Evolutionary conservation across 2,329 filamentous ascomycete species (phyloP).

Genomic region (Diaporthe ampelina): DNA sequence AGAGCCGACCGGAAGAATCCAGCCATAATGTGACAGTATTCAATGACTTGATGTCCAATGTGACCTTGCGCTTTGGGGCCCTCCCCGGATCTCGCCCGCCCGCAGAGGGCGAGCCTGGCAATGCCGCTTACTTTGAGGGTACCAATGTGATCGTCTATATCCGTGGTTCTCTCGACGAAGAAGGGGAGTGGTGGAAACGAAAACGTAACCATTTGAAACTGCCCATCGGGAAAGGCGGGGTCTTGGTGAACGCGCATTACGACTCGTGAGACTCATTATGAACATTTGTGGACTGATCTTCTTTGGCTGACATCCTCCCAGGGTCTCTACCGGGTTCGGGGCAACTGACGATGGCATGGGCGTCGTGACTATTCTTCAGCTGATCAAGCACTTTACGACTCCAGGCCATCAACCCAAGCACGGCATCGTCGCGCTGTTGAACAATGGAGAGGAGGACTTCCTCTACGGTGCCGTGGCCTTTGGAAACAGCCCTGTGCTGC

Average conservation of each 20-base stretch:
- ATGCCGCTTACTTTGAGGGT: constrained; percentile 87
- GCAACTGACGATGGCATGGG: constrained; percentile 96
- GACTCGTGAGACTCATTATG: constrained; percentile 68
- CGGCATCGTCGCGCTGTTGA: constrained; percentile 87
- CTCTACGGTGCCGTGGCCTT: constrained; percentile 90
- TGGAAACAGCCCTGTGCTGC: constrained; percentile 83
- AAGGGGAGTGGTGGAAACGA: constrained; percentile 79
- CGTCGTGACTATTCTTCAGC: constrained; percentile 86
- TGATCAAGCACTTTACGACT: constrained; percentile 88
- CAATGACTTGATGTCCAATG: constrained; percentile 83
- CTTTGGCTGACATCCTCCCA: constrained; percentile 32
- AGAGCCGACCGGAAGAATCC: constrained; percentile 17
- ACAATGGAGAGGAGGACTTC: constrained; percentile 96
- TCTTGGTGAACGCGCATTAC: constrained; percentile 95
- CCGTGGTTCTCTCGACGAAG: constrained; percentile 81
- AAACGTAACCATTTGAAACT: constrained; percentile 56
- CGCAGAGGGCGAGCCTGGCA: constrained; percentile 48
- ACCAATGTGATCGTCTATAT: constrained; percentile 95
- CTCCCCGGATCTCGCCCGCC: constrained; percentile 60
- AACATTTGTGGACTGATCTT: background rate
- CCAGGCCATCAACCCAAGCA: constrained; percentile 79
- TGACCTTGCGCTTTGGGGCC: constrained; percentile 63
- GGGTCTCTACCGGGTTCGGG: constrained; percentile 89
- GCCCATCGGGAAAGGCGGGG: constrained; percentile 76
- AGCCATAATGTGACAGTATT: constrained; percentile 74